Conservation (phyloP, 2,329 filamentous ascomycete species). For the Epichloe glyceriae region DNA sequence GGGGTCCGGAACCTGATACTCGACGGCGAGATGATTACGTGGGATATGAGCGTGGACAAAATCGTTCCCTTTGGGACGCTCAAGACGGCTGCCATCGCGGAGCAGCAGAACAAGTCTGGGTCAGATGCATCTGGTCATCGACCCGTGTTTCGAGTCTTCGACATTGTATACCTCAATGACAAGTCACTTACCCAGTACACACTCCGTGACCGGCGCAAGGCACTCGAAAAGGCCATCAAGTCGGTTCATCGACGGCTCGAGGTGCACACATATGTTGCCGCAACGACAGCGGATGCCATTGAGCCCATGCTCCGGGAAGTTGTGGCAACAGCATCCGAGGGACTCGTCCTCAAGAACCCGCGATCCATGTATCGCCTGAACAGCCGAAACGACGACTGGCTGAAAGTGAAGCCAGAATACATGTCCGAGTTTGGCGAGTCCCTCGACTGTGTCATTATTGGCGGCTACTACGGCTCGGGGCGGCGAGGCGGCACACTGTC, state of each 20-base stretch:
- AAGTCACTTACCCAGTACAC: conserved; percentile 69
- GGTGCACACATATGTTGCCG: conserved; percentile 59
- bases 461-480: conserved; percentile 86
- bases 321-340: conserved; percentile 77
- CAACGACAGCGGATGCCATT: conserved; percentile 56
- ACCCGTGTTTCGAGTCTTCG: conserved; percentile 76
- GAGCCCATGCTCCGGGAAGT: conserved; percentile 70
- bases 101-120: conserved; percentile 51
- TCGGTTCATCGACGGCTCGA: conserved; percentile 67
- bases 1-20: conserved; percentile 75
- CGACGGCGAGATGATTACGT: conserved; percentile 97
- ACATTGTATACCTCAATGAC: conserved; percentile 81
- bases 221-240: conserved; percentile 58
- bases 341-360: conserved; percentile 87
- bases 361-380: conserved; percentile 76
- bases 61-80: conserved; percentile 84
- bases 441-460: conserved; percentile 78
- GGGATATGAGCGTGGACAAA: conserved; percentile 76
- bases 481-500: conserved; percentile 70
- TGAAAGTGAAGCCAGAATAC: conserved; percentile 98
- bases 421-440: conserved; percentile 94
- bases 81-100: conserved; percentile 76
- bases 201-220: conserved; percentile 64
- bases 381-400: conserved; percentile 88
- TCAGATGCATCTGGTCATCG: conserved; percentile 37